phyloP scores from a whole-genome alignment of 768 basidiomycete species.

The Suillus ampliporus region DNA sequence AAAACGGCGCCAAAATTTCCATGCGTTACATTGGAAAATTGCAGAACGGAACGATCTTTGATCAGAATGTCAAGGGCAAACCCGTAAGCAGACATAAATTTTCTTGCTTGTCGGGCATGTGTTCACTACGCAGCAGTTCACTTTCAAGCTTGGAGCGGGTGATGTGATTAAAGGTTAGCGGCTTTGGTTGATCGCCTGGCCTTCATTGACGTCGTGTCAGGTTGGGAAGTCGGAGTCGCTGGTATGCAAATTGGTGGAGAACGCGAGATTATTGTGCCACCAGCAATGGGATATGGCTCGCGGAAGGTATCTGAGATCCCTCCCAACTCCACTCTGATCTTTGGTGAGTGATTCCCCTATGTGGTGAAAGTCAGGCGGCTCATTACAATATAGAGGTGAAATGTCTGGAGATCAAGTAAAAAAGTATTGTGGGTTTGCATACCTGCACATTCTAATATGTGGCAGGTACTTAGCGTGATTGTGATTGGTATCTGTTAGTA shows the following conservation, averaged over 20 bases:
- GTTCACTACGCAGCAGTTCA: conserved; percentile 52
- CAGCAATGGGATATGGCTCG: conserved; percentile 74
- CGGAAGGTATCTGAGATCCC: conserved; percentile 69
- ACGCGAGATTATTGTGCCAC: conserved; percentile 76
- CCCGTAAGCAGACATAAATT: conserved; percentile 59
- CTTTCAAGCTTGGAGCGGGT: conserved; percentile 81
- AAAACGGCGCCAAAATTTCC: conserved; percentile 79
- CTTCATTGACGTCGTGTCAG: conserved; percentile 37
- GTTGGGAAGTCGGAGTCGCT: conserved; percentile 90
- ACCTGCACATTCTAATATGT: background rate
- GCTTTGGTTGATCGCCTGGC: background rate
- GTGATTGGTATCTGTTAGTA: background rate
- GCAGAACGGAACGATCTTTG: conserved; percentile 74
- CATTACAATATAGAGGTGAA: conserved; percentile 62
- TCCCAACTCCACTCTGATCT: conserved; percentile 77
- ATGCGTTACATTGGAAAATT: conserved; percentile 97
- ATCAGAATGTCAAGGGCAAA: conserved; percentile 83
- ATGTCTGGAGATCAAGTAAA: conserved; percentile 68
- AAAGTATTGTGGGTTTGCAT: background rate
- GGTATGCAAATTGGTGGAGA: conserved; percentile 95
- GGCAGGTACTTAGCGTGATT: background rate
- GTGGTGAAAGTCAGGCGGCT: background rate
- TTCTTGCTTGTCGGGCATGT: conserved; percentile 1
- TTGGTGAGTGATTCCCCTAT: conserved; percentile 58
- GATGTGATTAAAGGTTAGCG: conserved; percentile 88